A percentile compares a stretch with the other conserved stretches of the same genome.
Evolutionary conservation across 139 green algal species (phyloP).

Genomic region (Tetradesmus obliquus): DNA sequence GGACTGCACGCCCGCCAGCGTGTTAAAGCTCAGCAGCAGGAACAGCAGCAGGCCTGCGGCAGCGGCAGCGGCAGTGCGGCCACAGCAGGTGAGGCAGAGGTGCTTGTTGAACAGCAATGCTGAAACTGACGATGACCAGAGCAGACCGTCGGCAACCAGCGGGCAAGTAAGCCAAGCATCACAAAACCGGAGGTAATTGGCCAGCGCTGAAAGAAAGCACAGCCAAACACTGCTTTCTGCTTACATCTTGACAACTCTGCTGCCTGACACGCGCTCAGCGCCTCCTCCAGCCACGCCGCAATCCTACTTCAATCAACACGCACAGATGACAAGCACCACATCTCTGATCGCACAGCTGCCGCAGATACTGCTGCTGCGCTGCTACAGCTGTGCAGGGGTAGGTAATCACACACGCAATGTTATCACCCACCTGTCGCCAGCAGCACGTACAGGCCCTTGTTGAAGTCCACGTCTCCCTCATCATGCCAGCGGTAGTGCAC

Average conservation of each 20-base stretch:
- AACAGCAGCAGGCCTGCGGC: conserved; percentile 30
- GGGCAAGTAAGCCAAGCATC: too few relatives aligned
- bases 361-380: not conserved
- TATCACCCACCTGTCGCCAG: not conserved
- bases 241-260: too few relatives aligned
- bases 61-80: not conserved
- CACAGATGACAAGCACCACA: too few relatives aligned
- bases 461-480: conserved; percentile 66
- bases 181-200: too few relatives aligned
- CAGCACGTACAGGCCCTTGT: conserved; percentile 64
- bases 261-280: too few relatives aligned
- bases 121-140: too few relatives aligned
- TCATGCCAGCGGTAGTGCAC: conserved; percentile 70
- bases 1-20: conserved; percentile 37
- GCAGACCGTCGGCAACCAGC: too few relatives aligned
- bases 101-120: not conserved
- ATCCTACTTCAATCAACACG: too few relatives aligned
- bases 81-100: not conserved
- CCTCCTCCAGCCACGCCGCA: too few relatives aligned
- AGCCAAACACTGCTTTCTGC: too few relatives aligned
- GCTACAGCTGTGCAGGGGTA: too few relatives aligned
- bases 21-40: conserved; percentile 40
- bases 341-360: not conserved
- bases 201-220: too few relatives aligned
- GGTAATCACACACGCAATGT: not conserved